A percentile compares a stretch with the other conserved stretches of the same genome.
These are phyloP conservation scores for Pestalotiopsis sp. DNA, from an alignment of 2,329 filamentous ascomycete genomes.

Conservation along the genomic window DNA sequence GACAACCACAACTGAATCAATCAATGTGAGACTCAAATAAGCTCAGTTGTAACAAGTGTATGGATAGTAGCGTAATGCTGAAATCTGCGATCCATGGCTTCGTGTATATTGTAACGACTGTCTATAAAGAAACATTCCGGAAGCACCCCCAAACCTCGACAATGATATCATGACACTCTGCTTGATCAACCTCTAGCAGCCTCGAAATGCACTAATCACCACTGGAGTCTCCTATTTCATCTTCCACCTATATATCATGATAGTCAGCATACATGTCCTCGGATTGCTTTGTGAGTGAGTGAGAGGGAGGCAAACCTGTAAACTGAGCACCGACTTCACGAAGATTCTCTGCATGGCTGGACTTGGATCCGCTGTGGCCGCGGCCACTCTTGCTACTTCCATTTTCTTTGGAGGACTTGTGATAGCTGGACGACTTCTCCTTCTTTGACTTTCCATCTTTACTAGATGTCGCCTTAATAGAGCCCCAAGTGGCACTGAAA, in stretches of 20 bases:
- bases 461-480: not conserved
- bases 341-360: not conserved
- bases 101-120: not conserved
- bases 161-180: not conserved
- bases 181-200: not conserved
- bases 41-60: too few relatives aligned
- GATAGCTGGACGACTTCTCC: not conserved
- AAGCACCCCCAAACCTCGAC: not conserved
- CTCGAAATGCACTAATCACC: not conserved
- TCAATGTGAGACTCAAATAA: too few relatives aligned
- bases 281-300: not conserved
- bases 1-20: too few relatives aligned
- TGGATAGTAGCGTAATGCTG: too few relatives aligned
- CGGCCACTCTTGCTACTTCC: not conserved
- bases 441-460: not conserved
- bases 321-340: not conserved
- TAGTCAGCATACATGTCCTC: too few relatives aligned
- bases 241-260: too few relatives aligned
- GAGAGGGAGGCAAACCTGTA: not conserved
- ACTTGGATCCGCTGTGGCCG: not conserved
- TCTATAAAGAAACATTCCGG: not conserved
- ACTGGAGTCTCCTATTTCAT: too few relatives aligned
- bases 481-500: not conserved
- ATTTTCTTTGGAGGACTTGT: not conserved
- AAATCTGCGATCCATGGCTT: too few relatives aligned